Percentiles rank a stretch among this genome's conserved stretches.
Evolutionary conservation across 1,284 basidiomycete genomes (phyloP).

Genomic region (Coniferiporia weirii): DNA sequence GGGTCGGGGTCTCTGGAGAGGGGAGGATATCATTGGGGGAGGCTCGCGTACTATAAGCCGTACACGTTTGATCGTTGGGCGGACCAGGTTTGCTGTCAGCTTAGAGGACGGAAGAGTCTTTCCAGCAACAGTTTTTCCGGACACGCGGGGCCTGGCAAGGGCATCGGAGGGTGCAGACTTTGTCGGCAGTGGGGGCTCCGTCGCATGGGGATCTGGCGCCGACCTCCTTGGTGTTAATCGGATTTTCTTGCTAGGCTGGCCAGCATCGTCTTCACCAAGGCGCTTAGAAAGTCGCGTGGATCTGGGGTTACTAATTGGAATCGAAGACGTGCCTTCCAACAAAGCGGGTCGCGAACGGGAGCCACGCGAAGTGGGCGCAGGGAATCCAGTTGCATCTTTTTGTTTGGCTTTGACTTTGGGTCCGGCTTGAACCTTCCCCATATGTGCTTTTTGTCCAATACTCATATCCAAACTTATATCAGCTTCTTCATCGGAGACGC

Average conservation of each 20-base stretch:
- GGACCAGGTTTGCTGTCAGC: background rate
- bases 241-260: conserved; percentile 1
- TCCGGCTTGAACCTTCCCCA: background rate
- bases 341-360: background rate
- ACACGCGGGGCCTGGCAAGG: background rate
- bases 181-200: background rate
- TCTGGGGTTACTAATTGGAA: background rate
- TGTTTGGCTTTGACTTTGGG: background rate
- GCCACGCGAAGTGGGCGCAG: background rate
- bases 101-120: conserved; percentile 5
- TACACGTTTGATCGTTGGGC: conserved; percentile 47
- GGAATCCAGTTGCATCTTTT: background rate
- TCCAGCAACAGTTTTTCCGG: conserved; percentile 13
- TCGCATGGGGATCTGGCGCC: background rate
- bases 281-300: background rate
- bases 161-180: background rate
- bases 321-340: background rate
- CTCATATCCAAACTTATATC: background rate
- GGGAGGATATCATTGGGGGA: conserved; percentile 56
- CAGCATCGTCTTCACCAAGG: background rate
- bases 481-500: conserved; percentile 18
- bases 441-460: background rate
- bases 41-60: conserved; percentile 66
- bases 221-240: background rate
- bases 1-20: conserved; percentile 55